Evolutionary conservation across 768 basidiomycete genomes (phyloP).

Genomic region (Termitomyces sp.): DNA sequence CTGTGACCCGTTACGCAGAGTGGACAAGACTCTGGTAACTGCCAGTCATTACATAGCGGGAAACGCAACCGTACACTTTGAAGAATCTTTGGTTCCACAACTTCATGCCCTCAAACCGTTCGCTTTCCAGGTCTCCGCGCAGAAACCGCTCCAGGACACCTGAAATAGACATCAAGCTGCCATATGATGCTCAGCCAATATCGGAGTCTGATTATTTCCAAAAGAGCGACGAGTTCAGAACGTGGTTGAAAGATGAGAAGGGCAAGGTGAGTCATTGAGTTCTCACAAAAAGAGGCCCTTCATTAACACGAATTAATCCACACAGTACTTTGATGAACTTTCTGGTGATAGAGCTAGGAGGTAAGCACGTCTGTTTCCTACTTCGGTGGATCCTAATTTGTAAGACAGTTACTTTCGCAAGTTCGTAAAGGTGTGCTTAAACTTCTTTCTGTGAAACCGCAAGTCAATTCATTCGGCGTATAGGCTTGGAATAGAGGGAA

Average conservation of each 20-base stretch:
- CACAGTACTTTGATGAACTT: conserved; percentile 82
- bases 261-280: conserved; percentile 34
- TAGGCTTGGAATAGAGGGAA: conserved; percentile 82
- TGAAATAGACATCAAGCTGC: conserved; percentile 41
- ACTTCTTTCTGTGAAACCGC: background rate
- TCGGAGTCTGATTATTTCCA: conserved; percentile 85
- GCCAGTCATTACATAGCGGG: no score
- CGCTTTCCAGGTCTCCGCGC: conserved; percentile 28
- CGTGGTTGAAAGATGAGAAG: conserved; percentile 77
- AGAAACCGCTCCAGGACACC: conserved; percentile 23
- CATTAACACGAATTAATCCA: background rate
- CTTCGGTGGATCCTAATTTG: conserved; percentile 24
- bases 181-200: conserved; percentile 55
- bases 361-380: conserved; percentile 30
- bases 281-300: background rate
- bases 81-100: background rate
- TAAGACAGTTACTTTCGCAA: conserved; percentile 79
- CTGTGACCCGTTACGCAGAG: no score
- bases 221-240: conserved; percentile 80
- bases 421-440: conserved; percentile 67
- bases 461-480: background rate
- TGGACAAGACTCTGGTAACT: no score
- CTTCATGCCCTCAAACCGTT: conserved; percentile 32
- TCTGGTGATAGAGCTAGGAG: conserved; percentile 77
- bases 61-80: no score